Percentiles rank a stretch among this genome's conserved stretches.
These are phyloP conservation scores for Saturnispora saitoi DNA, from an alignment of 805 yeast genomes.

Conservation along the genomic window DNA sequence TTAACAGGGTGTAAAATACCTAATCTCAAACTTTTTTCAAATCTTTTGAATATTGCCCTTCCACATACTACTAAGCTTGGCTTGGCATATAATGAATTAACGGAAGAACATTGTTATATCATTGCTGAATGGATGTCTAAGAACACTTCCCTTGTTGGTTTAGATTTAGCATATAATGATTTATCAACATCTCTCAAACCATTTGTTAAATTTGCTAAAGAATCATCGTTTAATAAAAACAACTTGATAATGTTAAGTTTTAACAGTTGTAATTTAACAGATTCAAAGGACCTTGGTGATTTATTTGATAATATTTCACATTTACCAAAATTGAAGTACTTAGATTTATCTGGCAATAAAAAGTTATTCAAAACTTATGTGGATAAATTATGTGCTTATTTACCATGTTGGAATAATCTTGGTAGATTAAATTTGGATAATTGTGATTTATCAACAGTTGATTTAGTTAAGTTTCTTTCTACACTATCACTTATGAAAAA, in stretches of 20 bases:
- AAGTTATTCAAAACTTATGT: constrained; percentile 56
- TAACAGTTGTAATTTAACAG: constrained; percentile 51
- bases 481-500: constrained; percentile 59
- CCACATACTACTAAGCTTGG: constrained; percentile 58
- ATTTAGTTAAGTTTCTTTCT: constrained; percentile 54
- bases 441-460: constrained; percentile 48
- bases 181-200: constrained; percentile 33
- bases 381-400: constrained; percentile 46
- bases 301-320: constrained; percentile 44
- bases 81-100: constrained; percentile 64
- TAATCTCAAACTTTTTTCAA: constrained; percentile 45
- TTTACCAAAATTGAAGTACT: constrained; percentile 52
- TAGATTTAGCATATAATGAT: constrained; percentile 82
- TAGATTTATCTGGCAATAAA: constrained; percentile 69
- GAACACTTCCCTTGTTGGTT: constrained; percentile 46
- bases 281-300: constrained; percentile 41
- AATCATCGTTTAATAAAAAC: constrained; percentile 9
- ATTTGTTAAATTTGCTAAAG: constrained; percentile 28
- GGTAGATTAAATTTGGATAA: constrained; percentile 64
- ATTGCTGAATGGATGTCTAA: constrained; percentile 50
- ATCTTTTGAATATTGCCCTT: constrained; percentile 49
- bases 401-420: constrained; percentile 62
- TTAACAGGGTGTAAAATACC: constrained; percentile 67
- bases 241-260: constrained; percentile 46
- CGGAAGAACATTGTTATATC: constrained; percentile 47